Evolutionary conservation across 208 protist genomes (phyloP).

Genomic region (Herpetomonas tarakana): DNA sequence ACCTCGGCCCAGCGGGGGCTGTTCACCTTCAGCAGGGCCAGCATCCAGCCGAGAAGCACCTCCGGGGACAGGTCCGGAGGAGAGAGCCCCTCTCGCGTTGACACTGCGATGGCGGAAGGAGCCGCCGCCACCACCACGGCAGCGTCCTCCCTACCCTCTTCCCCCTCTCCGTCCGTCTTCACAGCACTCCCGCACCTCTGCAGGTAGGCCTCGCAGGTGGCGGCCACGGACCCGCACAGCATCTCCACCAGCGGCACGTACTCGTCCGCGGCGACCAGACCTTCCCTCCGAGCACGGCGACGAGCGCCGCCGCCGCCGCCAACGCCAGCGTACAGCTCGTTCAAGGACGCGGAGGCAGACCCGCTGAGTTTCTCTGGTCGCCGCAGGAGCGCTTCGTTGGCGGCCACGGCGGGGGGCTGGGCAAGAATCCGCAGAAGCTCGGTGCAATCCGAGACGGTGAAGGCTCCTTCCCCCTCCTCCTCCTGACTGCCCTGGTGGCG

Average conservation of each 20-base stretch:
- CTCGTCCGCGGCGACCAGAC: slow-evolving; percentile 31
- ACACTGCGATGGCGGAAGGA: background rate
- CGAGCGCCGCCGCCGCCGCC: too few relatives aligned
- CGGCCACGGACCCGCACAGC: slow-evolving; percentile 20
- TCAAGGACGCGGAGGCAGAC: background rate
- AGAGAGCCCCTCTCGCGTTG: background rate
- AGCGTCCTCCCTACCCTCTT: background rate
- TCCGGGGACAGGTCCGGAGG: slow-evolving; percentile 9
- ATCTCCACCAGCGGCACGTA: slow-evolving; percentile 45
- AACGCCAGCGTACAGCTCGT: background rate
- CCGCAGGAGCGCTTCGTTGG: too few relatives aligned
- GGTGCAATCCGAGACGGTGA: slow-evolving; percentile 17
- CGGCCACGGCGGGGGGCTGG: background rate
- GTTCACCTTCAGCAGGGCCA: slow-evolving; percentile 34
- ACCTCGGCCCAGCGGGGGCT: slow-evolving; percentile 43
- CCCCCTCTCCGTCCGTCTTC: too few relatives aligned
- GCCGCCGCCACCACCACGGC: background rate
- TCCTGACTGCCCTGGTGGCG: background rate
- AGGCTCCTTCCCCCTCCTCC: background rate
- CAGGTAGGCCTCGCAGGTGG: slow-evolving; percentile 3
- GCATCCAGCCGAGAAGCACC: slow-evolving; percentile 6
- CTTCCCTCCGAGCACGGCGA: background rate
- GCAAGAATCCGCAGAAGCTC: slow-evolving; percentile 25
- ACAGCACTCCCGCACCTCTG: background rate
- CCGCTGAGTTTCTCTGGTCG: too few relatives aligned